Conservation (phyloP, 2,329 filamentous ascomycete genomes). For the Epichloe gansuensis region DNA sequence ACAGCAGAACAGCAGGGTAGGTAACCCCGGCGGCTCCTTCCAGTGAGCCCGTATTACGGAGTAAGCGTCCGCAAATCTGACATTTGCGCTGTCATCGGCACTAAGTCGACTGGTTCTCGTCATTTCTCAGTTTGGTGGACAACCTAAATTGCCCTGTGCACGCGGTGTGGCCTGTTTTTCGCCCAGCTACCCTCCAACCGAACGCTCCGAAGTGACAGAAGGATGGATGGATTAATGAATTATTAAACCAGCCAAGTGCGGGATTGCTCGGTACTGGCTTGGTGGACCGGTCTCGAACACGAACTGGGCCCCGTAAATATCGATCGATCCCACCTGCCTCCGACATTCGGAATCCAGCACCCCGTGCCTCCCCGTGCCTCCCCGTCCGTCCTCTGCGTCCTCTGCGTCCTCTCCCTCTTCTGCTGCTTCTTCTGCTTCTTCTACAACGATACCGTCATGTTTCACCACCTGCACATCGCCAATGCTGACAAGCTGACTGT, state of each 20-base stretch:
- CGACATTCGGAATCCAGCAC: no score
- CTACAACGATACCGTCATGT: not conserved
- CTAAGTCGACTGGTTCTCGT: not conserved
- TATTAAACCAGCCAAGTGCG: no score
- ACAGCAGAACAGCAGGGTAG: not conserved
- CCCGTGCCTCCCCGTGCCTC: no score
- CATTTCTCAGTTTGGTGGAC: not conserved
- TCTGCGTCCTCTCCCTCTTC: no score
- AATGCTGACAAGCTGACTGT: not conserved
- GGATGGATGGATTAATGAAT: not conserved
- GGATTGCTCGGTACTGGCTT: no score
- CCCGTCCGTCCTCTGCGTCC: no score
- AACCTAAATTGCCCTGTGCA: not conserved
- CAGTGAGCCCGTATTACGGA: not conserved
- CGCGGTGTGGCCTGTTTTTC: not conserved
- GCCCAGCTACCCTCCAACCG: not conserved
- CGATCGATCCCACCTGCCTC: not conserved
- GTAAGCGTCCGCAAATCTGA: slow-evolving; percentile 17
- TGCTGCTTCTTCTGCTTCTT: not conserved
- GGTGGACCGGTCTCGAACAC: not conserved
- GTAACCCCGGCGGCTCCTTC: not conserved
- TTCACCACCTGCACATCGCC: not conserved
- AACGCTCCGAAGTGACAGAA: not conserved
- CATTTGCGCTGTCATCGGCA: slow-evolving; percentile 24
- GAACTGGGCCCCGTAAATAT: not conserved